Evolutionary conservation across 2,329 filamentous ascomycete species (phyloP), one percentile per base, ranked within the genome.

Genomic region (Ophiostoma angusticollis): DNA sequence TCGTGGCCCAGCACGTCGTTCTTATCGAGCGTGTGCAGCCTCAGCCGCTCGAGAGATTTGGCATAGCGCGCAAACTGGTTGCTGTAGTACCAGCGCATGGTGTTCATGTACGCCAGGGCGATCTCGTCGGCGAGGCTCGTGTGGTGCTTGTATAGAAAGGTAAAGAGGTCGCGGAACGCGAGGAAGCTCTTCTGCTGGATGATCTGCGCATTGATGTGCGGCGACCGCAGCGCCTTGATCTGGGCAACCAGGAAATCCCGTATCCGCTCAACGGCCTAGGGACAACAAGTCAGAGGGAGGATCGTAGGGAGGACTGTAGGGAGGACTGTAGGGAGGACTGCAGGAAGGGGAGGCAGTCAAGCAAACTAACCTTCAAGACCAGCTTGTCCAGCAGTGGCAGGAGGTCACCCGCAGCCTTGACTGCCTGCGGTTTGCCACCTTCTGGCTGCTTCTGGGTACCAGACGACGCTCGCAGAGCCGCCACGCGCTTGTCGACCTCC

Each of bases 41-140:
- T 89, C 44, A 98, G 70, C 57, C 85, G 93, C 40, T 81, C 79
- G 6, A 98, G 67, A 0, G 91, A 79, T 50, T 79, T 78, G 47
- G 82, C 77, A 57, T 98, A 98, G 24, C 89, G 78, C 4, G 74
- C 78, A 54, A 98, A 98, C 56, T 95, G 84, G 48, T 82, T 91
- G 38, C 81, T 63, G 55, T 96, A 96, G 54, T 98, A 98, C 91
- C 91, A 98, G 38, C 86, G 77, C 85, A 98, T 98, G 0, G 93
- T 98, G 57, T 95, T 94, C 63, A 93, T 80, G 53, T 98, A 98
- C 4, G 93, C 91, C 55, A 85, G 81, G 8, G 78, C 78, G 47
- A 98, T 93, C 58, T 98, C 84, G 38, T 87, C 80, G 8, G 84
- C 85, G 6, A 98, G 73, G n/a, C 74, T 69, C 1, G 81, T 66